Conservation (phyloP, 148 eudicot species). For the Diospyros kaki region DNA sequence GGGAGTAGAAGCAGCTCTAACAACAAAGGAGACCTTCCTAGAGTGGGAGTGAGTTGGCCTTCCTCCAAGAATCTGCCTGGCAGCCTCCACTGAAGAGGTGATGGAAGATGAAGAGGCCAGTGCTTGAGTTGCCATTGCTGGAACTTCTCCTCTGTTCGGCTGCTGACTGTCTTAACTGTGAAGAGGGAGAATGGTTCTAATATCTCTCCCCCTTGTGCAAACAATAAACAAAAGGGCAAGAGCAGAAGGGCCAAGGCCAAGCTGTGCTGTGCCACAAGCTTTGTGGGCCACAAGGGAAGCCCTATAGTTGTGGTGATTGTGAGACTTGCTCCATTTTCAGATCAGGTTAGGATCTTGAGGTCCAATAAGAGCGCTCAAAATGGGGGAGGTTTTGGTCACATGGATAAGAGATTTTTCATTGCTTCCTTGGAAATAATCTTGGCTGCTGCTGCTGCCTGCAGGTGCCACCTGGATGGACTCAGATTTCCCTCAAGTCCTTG, state of each 20-base stretch:
- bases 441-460: neutral
- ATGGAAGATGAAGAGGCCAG: slow-evolving; percentile 81
- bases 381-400: slow-evolving; percentile 24
- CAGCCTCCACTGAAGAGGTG: slow-evolving; percentile 61
- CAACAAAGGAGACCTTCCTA: slow-evolving; percentile 65
- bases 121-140: slow-evolving; percentile 81
- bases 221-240: slow-evolving; percentile 17
- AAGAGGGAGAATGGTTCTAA: slow-evolving; percentile 3
- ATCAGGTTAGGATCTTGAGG: slow-evolving; percentile 40
- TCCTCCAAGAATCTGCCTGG: slow-evolving; percentile 60
- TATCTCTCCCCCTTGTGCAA: neutral
- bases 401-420: slow-evolving; percentile 52
- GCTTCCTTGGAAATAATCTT: slow-evolving; percentile 1
- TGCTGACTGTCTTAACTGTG: neutral
- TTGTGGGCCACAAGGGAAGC: slow-evolving; percentile 20
- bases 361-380: slow-evolving; percentile 45
- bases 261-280: slow-evolving; percentile 14
- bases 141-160: neutral
- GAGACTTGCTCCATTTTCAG: slow-evolving; percentile 29
- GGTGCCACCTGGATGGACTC: too few species aligned
- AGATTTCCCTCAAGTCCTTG: too few species aligned
- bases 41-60: slow-evolving; percentile 39
- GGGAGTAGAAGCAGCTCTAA: slow-evolving; percentile 79
- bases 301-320: slow-evolving; percentile 40
- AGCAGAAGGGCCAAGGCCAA: slow-evolving; percentile 16